Conservation (phyloP, 768 basidiomycete genomes). For the Mycena leptocephala region DNA sequence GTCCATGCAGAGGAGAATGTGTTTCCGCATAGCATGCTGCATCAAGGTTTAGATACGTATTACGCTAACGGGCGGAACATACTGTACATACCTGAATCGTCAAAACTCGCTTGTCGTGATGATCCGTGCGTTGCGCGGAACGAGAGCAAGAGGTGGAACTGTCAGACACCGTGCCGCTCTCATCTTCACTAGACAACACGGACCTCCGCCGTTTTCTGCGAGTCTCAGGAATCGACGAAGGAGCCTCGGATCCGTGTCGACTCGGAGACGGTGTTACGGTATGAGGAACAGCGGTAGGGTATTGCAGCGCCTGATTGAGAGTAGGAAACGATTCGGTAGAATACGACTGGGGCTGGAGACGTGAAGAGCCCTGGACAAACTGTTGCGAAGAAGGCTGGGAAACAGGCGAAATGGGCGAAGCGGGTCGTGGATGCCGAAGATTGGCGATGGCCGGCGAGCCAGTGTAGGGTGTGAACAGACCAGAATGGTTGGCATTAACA, state of each 20-base stretch:
- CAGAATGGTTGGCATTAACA: constrained; percentile 44
- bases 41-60: background rate
- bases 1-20: constrained; percentile 74
- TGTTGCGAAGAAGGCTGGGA: constrained; percentile 51
- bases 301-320: constrained; percentile 40
- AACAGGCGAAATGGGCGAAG: constrained; percentile 57
- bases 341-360: background rate
- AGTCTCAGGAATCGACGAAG: constrained; percentile 11
- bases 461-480: constrained; percentile 35
- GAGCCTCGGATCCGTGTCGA: constrained; percentile 45
- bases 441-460: constrained; percentile 49
- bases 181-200: constrained; percentile 54
- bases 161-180: constrained; percentile 52
- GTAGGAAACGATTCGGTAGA: background rate
- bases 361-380: constrained; percentile 58
- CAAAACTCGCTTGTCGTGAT: constrained; percentile 76
- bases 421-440: constrained; percentile 45
- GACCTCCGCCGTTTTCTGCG: constrained; percentile 50
- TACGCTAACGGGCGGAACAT: background rate
- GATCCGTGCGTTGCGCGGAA: constrained; percentile 59
- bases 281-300: constrained; percentile 28
- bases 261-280: constrained; percentile 51
- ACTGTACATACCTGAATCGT: constrained; percentile 73
- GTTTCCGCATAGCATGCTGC: constrained; percentile 83
- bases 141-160: constrained; percentile 49